phyloP scores from a whole-genome alignment of 1,284 basidiomycete genomes.

The Clitocybe nebularis region DNA sequence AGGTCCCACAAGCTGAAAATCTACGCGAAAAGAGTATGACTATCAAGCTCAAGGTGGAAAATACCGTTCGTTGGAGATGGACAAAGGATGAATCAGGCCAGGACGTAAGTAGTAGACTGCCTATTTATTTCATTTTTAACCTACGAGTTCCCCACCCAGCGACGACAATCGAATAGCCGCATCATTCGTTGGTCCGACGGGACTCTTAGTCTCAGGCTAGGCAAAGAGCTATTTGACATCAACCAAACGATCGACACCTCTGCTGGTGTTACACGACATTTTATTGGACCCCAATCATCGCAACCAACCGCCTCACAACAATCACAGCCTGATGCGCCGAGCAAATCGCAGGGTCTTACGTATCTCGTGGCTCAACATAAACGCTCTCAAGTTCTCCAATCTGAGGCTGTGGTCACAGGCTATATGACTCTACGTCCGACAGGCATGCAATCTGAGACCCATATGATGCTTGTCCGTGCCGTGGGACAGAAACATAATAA shows the following conservation, averaged over 20 bases:
- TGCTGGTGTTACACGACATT: conserved; percentile 51
- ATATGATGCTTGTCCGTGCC: conserved; percentile 82
- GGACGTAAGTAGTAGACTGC: conserved; percentile 49
- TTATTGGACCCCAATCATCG: conserved; percentile 37
- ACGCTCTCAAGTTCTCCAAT: conserved; percentile 79
- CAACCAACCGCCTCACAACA: conserved; percentile 30
- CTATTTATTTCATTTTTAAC: conserved; percentile 5
- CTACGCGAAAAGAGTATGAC: conserved; percentile 71
- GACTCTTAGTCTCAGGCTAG: conserved; percentile 79
- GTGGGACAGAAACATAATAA: conserved; percentile 83
- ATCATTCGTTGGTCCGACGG: conserved; percentile 93
- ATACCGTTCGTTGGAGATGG: conserved; percentile 91
- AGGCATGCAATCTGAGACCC: conserved; percentile 87
- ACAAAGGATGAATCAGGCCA: conserved; percentile 63
- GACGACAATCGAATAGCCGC: conserved; percentile 82
- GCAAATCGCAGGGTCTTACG: conserved; percentile 67
- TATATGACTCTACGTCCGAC: conserved; percentile 83
- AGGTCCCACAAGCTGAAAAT: conserved; percentile 48
- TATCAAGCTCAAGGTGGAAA: conserved; percentile 84
- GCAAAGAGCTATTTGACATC: conserved; percentile 90
- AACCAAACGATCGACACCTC: conserved; percentile 72
- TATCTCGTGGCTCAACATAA: conserved; percentile 91
- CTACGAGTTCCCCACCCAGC: conserved; percentile 33
- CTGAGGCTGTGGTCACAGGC: conserved; percentile 80
- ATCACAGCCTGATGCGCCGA: conserved; percentile 30